A percentile compares a stretch with the other conserved stretches of the same genome.
phyloP scores from a whole-genome alignment of 1,284 basidiomycete species.

The Rhodotorula sp. region DNA sequence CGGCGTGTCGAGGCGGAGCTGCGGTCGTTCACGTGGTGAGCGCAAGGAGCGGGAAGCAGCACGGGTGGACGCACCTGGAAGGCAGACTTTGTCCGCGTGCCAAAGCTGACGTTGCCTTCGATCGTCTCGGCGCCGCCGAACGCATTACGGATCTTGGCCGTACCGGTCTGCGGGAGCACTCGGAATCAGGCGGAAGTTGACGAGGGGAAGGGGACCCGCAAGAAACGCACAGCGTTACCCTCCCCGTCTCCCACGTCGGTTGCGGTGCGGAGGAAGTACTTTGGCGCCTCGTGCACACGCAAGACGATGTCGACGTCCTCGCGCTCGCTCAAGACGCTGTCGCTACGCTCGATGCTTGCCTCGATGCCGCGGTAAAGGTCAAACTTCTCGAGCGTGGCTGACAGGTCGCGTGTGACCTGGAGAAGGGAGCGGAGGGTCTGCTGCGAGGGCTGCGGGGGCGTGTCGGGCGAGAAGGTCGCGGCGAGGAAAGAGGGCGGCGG shows the following conservation, averaged over 20 bases:
- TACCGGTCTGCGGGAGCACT: slow-evolving; percentile 61
- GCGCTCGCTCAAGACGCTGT: slow-evolving; percentile 60
- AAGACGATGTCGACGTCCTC: slow-evolving; percentile 86
- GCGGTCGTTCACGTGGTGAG: not conserved
- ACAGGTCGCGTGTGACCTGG: slow-evolving; percentile 66
- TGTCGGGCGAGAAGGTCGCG: slow-evolving; percentile 38
- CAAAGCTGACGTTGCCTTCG: slow-evolving; percentile 78
- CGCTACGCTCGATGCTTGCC: slow-evolving; percentile 68
- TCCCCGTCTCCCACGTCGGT: slow-evolving; percentile 95
- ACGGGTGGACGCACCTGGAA: slow-evolving; percentile 67
- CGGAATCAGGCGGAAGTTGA: not conserved
- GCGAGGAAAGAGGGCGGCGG: slow-evolving; percentile 33
- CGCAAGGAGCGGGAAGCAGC: slow-evolving; percentile 52
- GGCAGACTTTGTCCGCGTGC: slow-evolving; percentile 82
- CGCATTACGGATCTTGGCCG: slow-evolving; percentile 77
- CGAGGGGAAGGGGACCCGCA: not conserved
- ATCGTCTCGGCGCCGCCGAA: slow-evolving; percentile 90
- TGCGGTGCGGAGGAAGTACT: slow-evolving; percentile 78
- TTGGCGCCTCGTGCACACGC: slow-evolving; percentile 71
- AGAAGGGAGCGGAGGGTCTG: slow-evolving; percentile 67
- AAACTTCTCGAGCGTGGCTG: slow-evolving; percentile 65
- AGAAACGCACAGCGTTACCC: slow-evolving; percentile 63
- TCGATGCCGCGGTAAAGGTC: slow-evolving; percentile 73
- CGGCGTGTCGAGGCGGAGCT: slow-evolving; percentile 46
- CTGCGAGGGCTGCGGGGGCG: slow-evolving; percentile 39